Conservation (phyloP, 257 asterid genomes). For the Perilla frutescens region DNA sequence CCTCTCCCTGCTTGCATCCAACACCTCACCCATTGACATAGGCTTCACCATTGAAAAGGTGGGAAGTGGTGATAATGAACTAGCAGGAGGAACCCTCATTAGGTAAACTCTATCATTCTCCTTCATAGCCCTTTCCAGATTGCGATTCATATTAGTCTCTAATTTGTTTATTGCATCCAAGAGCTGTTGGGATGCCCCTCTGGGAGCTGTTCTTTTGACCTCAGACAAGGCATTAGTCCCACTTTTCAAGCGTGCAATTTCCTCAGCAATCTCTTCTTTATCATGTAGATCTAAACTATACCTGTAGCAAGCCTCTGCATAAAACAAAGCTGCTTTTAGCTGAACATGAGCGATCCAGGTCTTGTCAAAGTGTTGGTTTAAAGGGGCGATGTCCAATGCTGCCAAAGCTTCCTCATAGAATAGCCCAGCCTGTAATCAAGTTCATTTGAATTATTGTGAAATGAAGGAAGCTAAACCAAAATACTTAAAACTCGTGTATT, state of each 20-base stretch:
- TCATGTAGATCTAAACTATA: slow-evolving; percentile 88
- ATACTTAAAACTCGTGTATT: background rate
- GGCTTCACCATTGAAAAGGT: slow-evolving; percentile 93
- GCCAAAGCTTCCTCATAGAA: slow-evolving; percentile 93
- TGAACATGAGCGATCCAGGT: slow-evolving; percentile 92
- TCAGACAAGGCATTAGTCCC: slow-evolving; percentile 74
- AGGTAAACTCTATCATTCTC: slow-evolving; percentile 97
- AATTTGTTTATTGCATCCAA: slow-evolving; percentile 76
- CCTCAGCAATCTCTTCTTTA: slow-evolving; percentile 97
- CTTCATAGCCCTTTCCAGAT: slow-evolving; percentile 89
- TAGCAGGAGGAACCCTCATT: slow-evolving; percentile 91
- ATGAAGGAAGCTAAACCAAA: slow-evolving; percentile 19
- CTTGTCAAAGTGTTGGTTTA: slow-evolving; percentile 92
- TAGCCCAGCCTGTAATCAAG: slow-evolving; percentile 68
- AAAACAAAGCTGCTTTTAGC: slow-evolving; percentile 90
- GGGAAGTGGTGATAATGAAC: slow-evolving; percentile 83
- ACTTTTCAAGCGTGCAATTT: slow-evolving; percentile 93
- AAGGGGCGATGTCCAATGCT: slow-evolving; percentile 72
- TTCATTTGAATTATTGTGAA: slow-evolving; percentile 33
- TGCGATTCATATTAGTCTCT: slow-evolving; percentile 67
- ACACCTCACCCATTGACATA: slow-evolving; percentile 82
- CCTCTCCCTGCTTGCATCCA: slow-evolving; percentile 89
- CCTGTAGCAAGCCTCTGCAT: slow-evolving; percentile 94
- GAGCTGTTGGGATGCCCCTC: slow-evolving; percentile 89
- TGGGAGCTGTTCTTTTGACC: slow-evolving; percentile 79